Percentiles rank a stretch among this genome's conserved stretches.
Evolutionary conservation across 2,329 filamentous ascomycete genomes (phyloP).

Genomic region (Epichloe sp.): DNA sequence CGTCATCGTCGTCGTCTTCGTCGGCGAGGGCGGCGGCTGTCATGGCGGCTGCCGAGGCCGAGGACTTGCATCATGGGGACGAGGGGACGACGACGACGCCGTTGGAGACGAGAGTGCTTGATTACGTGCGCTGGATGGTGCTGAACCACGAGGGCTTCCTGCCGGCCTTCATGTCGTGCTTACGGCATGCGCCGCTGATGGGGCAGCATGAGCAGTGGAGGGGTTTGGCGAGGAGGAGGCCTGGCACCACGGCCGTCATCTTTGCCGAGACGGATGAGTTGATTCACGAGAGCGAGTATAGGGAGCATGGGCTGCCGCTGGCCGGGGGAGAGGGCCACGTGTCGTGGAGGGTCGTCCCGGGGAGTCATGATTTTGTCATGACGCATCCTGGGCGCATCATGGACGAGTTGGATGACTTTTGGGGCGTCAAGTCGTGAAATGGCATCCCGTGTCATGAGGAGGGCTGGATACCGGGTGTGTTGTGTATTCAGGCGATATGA

Average conservation of each 20-base stretch:
- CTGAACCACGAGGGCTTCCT: conserved; percentile 44
- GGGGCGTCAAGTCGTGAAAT: conserved; percentile 18
- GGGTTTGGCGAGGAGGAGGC: conserved; percentile 27
- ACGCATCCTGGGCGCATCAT: conserved; percentile 34
- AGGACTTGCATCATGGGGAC: conserved; percentile 15
- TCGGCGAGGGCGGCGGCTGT: conserved; percentile 12
- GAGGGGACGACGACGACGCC: conserved; percentile 12
- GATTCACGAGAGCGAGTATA: conserved; percentile 37
- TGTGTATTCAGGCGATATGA: too few species aligned
- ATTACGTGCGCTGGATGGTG: conserved; percentile 46
- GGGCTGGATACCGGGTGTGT: too few species aligned
- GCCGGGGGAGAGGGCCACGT: conserved; percentile 36
- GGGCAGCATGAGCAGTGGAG: conserved; percentile 38
- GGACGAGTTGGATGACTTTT: conserved; percentile 33
- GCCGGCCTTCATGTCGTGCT: conserved; percentile 44
- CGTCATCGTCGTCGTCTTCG: too few species aligned
- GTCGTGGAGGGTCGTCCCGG: conserved; percentile 36
- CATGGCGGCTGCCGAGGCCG: conserved; percentile 26
- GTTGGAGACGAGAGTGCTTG: conserved; percentile 34
- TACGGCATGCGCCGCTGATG: conserved; percentile 40
- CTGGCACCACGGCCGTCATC: conserved; percentile 35
- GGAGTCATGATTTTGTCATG: conserved; percentile 51
- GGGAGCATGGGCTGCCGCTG: conserved; percentile 34
- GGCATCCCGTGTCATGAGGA: too few species aligned
- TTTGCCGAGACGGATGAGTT: conserved; percentile 39